Evolutionary conservation across 345 rosid genomes (phyloP).

Genomic region (Hibiscus tridactylites): DNA sequence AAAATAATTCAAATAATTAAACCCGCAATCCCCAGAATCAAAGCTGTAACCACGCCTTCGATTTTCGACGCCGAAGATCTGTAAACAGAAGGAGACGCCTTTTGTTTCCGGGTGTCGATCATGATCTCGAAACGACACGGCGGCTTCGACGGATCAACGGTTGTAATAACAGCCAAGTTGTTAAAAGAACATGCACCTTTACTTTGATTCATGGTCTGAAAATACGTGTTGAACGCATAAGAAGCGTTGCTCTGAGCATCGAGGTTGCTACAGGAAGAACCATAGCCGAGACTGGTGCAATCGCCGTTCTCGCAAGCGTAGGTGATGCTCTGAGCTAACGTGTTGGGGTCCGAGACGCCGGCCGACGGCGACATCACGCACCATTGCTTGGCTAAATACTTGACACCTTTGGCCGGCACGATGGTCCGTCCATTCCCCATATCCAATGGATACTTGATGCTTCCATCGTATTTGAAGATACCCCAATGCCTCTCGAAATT

Average conservation of each 20-base stretch:
- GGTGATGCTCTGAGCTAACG: slow-evolving; percentile 12
- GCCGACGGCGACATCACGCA: slow-evolving; percentile 57
- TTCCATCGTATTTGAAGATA: slow-evolving; percentile 61
- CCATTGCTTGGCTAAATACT: slow-evolving; percentile 55
- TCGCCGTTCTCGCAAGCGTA: slow-evolving; percentile 66
- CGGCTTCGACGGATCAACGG: slow-evolving; percentile 44
- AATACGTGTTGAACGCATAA: slow-evolving; percentile 69
- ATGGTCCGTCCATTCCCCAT: slow-evolving; percentile 28
- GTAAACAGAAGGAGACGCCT: slow-evolving; percentile 17
- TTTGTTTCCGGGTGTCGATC: slow-evolving; percentile 43
- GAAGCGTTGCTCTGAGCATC: slow-evolving; percentile 53
- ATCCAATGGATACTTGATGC: slow-evolving; percentile 47
- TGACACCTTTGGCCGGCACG: slow-evolving; percentile 56
- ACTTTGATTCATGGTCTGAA: slow-evolving; percentile 59
- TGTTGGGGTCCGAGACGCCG: slow-evolving; percentile 24
- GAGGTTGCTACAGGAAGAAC: slow-evolving; percentile 49
- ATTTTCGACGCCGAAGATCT: slow-evolving; percentile 11
- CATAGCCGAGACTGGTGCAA: slow-evolving; percentile 62
- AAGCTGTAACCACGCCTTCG: not conserved
- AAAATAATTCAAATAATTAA: slow-evolving; percentile 5
- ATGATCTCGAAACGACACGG: slow-evolving; percentile 57
- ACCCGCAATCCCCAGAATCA: slow-evolving; percentile 3
- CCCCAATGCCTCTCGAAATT: slow-evolving; percentile 59
- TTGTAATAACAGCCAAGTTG: slow-evolving; percentile 29
- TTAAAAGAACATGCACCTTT: slow-evolving; percentile 42